A percentile compares a stretch with the other conserved stretches of the same genome.
phyloP scores from a whole-genome alignment of 1,139 yeast genomes.

The Scheffersomyces titani region DNA sequence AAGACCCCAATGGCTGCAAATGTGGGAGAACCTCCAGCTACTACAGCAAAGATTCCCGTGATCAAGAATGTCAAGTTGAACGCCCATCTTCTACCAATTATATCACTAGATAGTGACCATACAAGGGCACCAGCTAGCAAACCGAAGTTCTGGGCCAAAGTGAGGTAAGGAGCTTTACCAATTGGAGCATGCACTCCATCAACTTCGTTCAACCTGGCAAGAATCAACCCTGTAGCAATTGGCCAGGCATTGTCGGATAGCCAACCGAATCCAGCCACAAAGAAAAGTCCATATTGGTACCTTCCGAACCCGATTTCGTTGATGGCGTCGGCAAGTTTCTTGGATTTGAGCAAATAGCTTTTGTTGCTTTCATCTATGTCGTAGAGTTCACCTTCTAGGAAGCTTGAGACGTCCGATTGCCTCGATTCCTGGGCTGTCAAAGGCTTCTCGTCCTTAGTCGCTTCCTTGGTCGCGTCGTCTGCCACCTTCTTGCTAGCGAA shows the following conservation, averaged over 20 bases:
- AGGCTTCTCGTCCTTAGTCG: conserved; percentile 3
- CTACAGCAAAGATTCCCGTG: conserved; percentile 39
- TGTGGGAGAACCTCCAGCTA: conserved; percentile 42
- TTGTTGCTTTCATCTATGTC: conserved; percentile 12
- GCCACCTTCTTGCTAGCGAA: conserved; percentile 1
- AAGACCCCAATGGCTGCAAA: conserved; percentile 43
- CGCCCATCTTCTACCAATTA: conserved; percentile 47
- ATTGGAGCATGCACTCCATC: conserved; percentile 42
- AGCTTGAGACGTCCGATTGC: conserved; percentile 7
- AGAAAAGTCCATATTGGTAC: conserved; percentile 41
- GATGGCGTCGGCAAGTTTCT: conserved; percentile 33
- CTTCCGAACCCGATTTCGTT: conserved; percentile 45
- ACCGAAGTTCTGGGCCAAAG: conserved; percentile 46
- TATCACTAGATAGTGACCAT: conserved; percentile 44
- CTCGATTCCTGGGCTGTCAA: conserved; percentile 3
- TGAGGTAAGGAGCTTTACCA: conserved; percentile 36
- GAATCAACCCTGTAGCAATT: conserved; percentile 36
- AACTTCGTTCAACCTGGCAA: conserved; percentile 33
- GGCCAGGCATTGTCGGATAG: conserved; percentile 49
- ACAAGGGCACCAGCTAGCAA: conserved; percentile 42
- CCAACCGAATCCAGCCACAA: conserved; percentile 50
- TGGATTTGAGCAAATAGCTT: conserved; percentile 35
- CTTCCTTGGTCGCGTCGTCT: conserved; percentile 2
- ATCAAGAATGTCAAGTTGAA: conserved; percentile 43
- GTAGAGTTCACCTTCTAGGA: conserved; percentile 7